Conservation (phyloP, 768 basidiomycete species). For the Mycena galopus region DNA sequence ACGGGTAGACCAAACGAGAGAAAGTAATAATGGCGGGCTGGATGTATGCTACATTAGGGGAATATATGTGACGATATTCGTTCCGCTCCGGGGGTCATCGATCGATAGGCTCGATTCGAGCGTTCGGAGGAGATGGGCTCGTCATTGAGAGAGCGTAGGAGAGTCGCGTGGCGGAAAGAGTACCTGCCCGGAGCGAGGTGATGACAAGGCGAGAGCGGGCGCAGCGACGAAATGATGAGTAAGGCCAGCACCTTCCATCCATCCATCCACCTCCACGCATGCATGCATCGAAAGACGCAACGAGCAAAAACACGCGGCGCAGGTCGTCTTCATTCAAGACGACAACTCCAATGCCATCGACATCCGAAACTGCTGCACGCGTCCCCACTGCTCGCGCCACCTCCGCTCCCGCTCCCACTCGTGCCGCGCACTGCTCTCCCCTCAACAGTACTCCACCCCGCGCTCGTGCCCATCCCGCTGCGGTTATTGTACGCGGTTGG, state of each 20-base stretch:
- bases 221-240: constrained; percentile 25
- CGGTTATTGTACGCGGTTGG: too few species aligned
- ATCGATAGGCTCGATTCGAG: constrained; percentile 4
- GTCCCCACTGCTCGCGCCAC: constrained; percentile 35
- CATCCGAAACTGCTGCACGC: constrained; percentile 39
- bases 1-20: neutral
- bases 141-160: neutral
- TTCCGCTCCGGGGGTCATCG: constrained; percentile 6
- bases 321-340: constrained; percentile 9
- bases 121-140: constrained; percentile 11
- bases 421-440: constrained; percentile 16
- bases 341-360: constrained; percentile 33
- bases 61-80: constrained; percentile 31
- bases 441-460: constrained; percentile 24
- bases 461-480: constrained; percentile 52
- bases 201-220: constrained; percentile 22
- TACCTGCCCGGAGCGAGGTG: neutral
- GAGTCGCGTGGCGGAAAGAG: constrained; percentile 15
- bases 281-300: constrained; percentile 11
- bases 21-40: constrained; percentile 19
- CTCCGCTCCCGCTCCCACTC: constrained; percentile 22
- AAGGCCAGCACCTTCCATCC: constrained; percentile 28
- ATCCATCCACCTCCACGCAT: constrained; percentile 14
- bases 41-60: constrained; percentile 22
- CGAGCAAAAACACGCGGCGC: constrained; percentile 6